These are phyloP conservation scores for Capronia epimyces DNA, from an alignment of 2,329 filamentous ascomycete species.

Conservation along the genomic window DNA sequence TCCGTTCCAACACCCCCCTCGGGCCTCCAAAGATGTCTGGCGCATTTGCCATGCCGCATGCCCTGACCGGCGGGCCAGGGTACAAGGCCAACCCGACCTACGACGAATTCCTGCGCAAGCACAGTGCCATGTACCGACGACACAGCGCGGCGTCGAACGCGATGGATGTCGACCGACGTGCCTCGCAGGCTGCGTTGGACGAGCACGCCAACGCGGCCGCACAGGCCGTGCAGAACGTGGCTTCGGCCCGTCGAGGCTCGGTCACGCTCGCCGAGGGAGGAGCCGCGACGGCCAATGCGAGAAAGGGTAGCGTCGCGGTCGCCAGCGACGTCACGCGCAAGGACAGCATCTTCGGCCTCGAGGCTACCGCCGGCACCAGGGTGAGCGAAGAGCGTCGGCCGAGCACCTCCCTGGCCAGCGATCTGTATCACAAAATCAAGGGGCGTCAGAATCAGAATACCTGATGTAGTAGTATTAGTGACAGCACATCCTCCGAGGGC, in stretches of 20 bases:
- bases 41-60: conserved; percentile 27
- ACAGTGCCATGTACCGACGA: conserved; percentile 27
- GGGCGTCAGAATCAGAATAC: conserved; percentile 14
- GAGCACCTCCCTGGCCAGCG: conserved; percentile 26
- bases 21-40: conserved; percentile 29
- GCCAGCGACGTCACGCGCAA: conserved; percentile 27
- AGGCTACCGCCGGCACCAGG: conserved; percentile 23
- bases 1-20: too few species aligned
- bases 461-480: too few species aligned
- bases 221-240: conserved; percentile 23
- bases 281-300: conserved; percentile 20
- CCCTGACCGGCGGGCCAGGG: conserved; percentile 27
- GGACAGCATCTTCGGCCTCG: conserved; percentile 28
- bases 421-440: conserved; percentile 28
- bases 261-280: background rate
- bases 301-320: conserved; percentile 29
- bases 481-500: too few species aligned
- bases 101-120: conserved; percentile 28
- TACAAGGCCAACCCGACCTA: conserved; percentile 29
- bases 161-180: conserved; percentile 25
- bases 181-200: conserved; percentile 23
- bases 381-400: conserved; percentile 25
- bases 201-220: conserved; percentile 15
- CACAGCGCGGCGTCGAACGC: conserved; percentile 28
- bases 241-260: background rate